Evolutionary conservation across 495 filamentous ascomycete species (phyloP).

Genomic region (Margaritispora aquatica): DNA sequence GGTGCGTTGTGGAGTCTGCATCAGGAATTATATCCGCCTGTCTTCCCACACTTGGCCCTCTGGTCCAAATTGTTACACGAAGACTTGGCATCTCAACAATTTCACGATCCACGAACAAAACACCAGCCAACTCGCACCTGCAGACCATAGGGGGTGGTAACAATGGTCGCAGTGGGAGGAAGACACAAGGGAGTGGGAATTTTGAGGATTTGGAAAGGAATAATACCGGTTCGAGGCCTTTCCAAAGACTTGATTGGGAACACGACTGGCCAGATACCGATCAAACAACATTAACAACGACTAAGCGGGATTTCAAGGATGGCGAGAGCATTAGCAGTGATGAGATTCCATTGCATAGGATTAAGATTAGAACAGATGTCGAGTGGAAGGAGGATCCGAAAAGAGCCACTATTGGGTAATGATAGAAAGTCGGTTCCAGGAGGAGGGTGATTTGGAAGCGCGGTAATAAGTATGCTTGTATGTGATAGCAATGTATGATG

Average conservation of each 20-base stretch:
- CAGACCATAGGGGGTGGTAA: neutral
- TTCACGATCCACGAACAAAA: neutral
- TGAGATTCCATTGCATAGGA: too few species aligned
- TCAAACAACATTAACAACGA: too few species aligned
- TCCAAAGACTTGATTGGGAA: neutral
- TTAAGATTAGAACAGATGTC: too few species aligned
- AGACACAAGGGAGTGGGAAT: neutral
- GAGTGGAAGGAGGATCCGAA: too few species aligned
- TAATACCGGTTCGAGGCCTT: neutral
- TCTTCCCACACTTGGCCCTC: constrained; percentile 9
- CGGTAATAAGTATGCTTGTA: too few species aligned
- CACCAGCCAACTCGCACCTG: neutral
- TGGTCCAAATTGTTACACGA: neutral
- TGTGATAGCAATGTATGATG: too few species aligned
- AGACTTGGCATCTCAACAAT: neutral
- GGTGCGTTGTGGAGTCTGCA: constrained; percentile 5
- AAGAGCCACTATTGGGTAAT: too few species aligned
- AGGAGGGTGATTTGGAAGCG: too few species aligned
- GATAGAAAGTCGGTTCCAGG: too few species aligned
- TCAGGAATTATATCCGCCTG: constrained; percentile 8
- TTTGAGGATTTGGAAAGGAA: neutral
- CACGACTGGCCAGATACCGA: too few species aligned
- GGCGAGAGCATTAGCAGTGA: too few species aligned
- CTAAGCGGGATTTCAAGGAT: too few species aligned
- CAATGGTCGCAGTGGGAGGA: neutral